Evolutionary conservation across 2,329 filamentous ascomycete species (phyloP), one percentile per base, ranked within the genome.

Genomic region (Apiospora koreana): DNA sequence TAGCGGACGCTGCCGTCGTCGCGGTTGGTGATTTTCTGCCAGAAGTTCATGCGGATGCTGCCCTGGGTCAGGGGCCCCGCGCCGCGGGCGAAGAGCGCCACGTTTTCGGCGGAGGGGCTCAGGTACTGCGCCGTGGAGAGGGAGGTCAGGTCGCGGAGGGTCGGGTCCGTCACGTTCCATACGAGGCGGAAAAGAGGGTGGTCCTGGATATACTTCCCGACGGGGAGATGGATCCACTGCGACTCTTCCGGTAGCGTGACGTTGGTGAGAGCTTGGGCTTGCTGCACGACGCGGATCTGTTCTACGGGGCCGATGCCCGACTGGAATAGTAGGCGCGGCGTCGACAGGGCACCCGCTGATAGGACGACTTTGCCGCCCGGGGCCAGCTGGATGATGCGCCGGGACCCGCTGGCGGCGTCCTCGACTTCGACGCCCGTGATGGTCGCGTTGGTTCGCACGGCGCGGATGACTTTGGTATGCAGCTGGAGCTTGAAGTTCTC

Each of bases 341-440:
- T 91, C 23, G 90, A 90, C 72, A 94, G 92, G 2, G 91, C 84
- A 67, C 92, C 92, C 1, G 91, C 88, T 10, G 92, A 87, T 38
- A 93, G 83, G 72, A 94, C 87, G 54, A 94, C 91, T 70, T 90
- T 87, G 18, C 92, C 92, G 28, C 86, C 88, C 35, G 82, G 79
- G 28, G 89, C 89, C 68, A 93, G 81, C 9, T 87, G 88, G 73
- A 93, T 84, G 14, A 86, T 87, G 3, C 91, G 89, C 62, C 83
- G 85, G 72, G 86, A 85, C 9, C 90, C 89, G 16, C 84, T 86
- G 46, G 81, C 80, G 46, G 81, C 80, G 23, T 82, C 80, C 75
- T 90, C 86, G n/a, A 93, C 84, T 77, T 93, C 88, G 28, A 93
- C 86, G 71, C 91, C 91, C 2, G 89, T 92, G 72, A 91, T 84